A percentile compares a stretch with the other conserved stretches of the same genome.
phyloP scores from a whole-genome alignment of 2,329 filamentous ascomycete genomes.

The Sclerotiophoma versabilis region DNA sequence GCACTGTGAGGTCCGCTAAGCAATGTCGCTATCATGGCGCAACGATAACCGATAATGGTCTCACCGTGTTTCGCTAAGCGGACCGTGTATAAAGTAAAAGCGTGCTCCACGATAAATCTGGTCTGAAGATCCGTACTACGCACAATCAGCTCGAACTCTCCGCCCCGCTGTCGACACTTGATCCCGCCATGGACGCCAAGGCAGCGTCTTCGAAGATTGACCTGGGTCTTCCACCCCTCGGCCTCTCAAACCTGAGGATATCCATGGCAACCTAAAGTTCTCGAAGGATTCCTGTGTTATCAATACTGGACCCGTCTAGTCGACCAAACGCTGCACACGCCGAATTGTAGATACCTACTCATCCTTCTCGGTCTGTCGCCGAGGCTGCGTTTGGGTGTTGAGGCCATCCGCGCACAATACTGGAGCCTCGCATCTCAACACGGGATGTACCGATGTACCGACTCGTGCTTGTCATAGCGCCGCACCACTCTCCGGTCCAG shows the following conservation, averaged over 20 bases:
- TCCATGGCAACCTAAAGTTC: background rate
- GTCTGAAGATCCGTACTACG: background rate
- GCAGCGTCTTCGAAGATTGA: background rate
- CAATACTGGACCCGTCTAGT: background rate
- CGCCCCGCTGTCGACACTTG: conserved; percentile 6
- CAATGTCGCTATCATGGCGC: conserved; percentile 46
- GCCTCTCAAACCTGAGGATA: background rate
- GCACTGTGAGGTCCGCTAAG: conserved; percentile 29
- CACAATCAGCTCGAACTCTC: conserved; percentile 2
- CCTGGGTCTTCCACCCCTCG: background rate
- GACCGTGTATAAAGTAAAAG: conserved; percentile 27
- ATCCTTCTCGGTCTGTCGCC: conserved; percentile 8
- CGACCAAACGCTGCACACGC: conserved; percentile 13
- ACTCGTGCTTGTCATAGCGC: conserved; percentile 9
- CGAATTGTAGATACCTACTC: background rate
- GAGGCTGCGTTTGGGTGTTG: conserved; percentile 2
- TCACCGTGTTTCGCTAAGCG: conserved; percentile 23
- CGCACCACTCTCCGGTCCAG: conserved; percentile 13
- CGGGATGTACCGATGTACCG: conserved; percentile 12
- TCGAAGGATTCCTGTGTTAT: background rate
- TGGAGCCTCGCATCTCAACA: conserved; percentile 19
- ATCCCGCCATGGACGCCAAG: conserved; percentile 7
- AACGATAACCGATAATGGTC: conserved; percentile 47
- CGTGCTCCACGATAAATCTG: background rate
- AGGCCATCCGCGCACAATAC: conserved; percentile 14